These are phyloP conservation scores for Collybia mongolica DNA, from an alignment of 768 basidiomycete genomes.

Conservation along the genomic window DNA sequence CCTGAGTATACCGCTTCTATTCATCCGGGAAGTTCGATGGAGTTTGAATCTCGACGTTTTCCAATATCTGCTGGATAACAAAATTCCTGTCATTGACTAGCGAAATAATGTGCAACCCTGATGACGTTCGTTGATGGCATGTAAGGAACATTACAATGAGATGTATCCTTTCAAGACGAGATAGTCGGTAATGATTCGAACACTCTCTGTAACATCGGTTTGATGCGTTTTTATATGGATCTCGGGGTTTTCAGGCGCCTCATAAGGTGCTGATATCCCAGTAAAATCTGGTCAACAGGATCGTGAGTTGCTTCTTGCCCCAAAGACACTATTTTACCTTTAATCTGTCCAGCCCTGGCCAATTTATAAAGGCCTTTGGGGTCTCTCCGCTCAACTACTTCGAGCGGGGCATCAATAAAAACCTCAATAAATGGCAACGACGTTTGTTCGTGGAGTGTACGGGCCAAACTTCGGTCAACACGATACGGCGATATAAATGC, in stretches of 20 bases:
- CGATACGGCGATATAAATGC: constrained; percentile 99
- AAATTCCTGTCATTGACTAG: too few relatives aligned
- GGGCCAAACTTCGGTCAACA: constrained; percentile 79
- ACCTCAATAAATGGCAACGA: constrained; percentile 89
- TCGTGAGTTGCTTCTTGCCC: neutral
- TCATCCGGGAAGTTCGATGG: constrained; percentile 3
- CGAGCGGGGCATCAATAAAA: constrained; percentile 89
- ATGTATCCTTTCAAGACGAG: constrained; percentile 67
- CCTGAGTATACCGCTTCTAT: constrained; percentile 2
- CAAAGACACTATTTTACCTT: constrained; percentile 51
- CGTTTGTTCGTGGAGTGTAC: constrained; percentile 74
- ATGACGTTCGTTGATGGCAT: neutral
- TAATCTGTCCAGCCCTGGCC: constrained; percentile 92
- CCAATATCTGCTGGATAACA: neutral
- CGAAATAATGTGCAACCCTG: too few relatives aligned
- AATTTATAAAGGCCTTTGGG: constrained; percentile 98
- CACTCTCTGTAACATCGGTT: constrained; percentile 73
- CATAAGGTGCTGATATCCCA: constrained; percentile 96
- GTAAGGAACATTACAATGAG: constrained; percentile 13
- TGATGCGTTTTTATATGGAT: constrained; percentile 91
- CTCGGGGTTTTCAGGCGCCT: constrained; percentile 82
- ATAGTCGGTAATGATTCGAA: constrained; percentile 77
- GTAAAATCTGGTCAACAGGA: constrained; percentile 80
- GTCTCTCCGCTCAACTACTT: constrained; percentile 87
- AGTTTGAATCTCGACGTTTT: constrained; percentile 6